These are phyloP conservation scores for Colletotrichum sp. DNA, from an alignment of 2,329 filamentous ascomycete species.

Conservation along the genomic window DNA sequence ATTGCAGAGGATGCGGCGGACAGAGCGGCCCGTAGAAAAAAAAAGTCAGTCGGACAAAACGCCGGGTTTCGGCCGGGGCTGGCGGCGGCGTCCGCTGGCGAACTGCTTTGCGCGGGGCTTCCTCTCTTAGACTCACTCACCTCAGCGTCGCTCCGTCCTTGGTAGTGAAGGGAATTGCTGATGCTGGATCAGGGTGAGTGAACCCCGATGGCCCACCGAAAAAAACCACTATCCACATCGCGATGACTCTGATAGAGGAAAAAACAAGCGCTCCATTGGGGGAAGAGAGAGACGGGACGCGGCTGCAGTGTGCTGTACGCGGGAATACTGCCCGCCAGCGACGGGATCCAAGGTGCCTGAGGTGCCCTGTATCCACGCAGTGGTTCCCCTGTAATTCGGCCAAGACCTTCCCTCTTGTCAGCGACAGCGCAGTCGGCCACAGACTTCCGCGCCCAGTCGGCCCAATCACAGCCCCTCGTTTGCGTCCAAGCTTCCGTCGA, in stretches of 20 bases:
- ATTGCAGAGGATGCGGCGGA: background rate
- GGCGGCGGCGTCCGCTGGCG: background rate
- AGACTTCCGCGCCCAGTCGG: background rate
- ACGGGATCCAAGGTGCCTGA: background rate
- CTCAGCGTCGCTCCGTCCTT: background rate
- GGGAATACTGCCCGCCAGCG: background rate
- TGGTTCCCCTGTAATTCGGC: background rate
- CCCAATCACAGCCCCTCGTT: background rate
- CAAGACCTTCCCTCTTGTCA: background rate
- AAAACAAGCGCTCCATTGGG: constrained; percentile 18
- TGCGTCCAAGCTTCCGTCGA: background rate
- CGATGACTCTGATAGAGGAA: constrained; percentile 1
- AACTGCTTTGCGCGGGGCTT: background rate
- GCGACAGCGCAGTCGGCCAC: background rate
- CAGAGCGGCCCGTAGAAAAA: background rate
- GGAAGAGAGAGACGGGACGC: background rate
- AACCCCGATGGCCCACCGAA: constrained; percentile 5
- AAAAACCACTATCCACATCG: background rate
- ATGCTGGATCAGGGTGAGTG: background rate
- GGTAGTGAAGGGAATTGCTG: background rate
- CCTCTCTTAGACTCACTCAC: background rate
- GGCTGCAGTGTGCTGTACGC: background rate
- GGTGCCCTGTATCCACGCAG: background rate
- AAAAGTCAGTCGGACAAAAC: background rate
- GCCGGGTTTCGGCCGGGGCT: constrained; percentile 12